Base-by-base conservation (phyloP, 1,284 basidiomycete genomes). In the Xerocomus minutiporus region DNA sequence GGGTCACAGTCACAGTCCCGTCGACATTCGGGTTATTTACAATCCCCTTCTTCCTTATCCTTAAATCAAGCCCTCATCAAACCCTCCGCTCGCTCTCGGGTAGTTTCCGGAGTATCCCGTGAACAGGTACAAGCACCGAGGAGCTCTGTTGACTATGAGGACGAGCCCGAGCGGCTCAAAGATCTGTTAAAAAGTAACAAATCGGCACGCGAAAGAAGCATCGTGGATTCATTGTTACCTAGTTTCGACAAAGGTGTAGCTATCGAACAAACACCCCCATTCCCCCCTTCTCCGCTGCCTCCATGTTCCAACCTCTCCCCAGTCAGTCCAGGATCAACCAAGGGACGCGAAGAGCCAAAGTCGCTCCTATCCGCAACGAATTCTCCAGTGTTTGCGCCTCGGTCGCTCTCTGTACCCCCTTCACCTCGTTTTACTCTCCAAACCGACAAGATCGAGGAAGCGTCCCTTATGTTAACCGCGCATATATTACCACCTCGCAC, bases 141-240 rank as follows among this genome's bases (percentile, higher is more conserved):
- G 69, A 87, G 83, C 59, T 83, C 79, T 60, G 83, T 90, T 3
- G 88, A 91, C 60, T 88, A 82, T 53, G 88, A 90, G 4, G 85
- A 88, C 40, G 88, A 91, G 63, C 75, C 84, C 5, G 84, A 82
- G 51, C 83, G 81, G 59, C 74, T 91, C 56, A 88, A 86, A 62
- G 83, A 80, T 36, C 74, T 90, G 65, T 67, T 91, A 29, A 82
- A 82, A 61, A 79, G 78, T 23, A 77, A 69, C 58, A 77, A 79
- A 43, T 75, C 71, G 49, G 40, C 60, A 11, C 66, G 64, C 46
- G 66, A 63, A 26, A 57, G 68, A 13, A 31, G 62, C 32, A 57
- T 71, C 28, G 59, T 60, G 28, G 76, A 76, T n/a, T 52, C 67
- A 20, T 39, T 70, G 5, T 42, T 70, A 4, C 59, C 64, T 1